Evolutionary conservation across 1,139 yeast species (phyloP).

Genomic region (Debaryomyces sp.): DNA sequence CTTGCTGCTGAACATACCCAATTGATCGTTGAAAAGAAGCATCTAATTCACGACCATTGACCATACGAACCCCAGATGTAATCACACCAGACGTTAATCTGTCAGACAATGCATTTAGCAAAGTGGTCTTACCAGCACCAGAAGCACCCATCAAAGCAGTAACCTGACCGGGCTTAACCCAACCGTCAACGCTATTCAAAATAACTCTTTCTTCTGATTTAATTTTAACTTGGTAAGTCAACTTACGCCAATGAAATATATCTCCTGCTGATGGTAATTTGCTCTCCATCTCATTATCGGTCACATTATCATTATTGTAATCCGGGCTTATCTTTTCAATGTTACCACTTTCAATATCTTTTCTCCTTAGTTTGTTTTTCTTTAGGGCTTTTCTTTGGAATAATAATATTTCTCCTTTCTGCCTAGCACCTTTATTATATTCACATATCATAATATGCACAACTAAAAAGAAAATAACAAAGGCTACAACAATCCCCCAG

Average conservation of each 20-base stretch:
- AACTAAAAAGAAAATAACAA: constrained; percentile 53
- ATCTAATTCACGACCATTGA: constrained; percentile 70
- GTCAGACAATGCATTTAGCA: constrained; percentile 70
- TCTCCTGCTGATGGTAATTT: neutral
- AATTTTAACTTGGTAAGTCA: constrained; percentile 45
- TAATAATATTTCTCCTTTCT: constrained; percentile 79
- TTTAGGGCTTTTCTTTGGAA: constrained; percentile 43
- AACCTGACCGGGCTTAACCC: constrained; percentile 66
- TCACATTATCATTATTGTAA: neutral
- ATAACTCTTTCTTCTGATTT: constrained; percentile 63
- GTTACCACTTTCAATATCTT: neutral
- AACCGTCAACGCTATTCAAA: constrained; percentile 72
- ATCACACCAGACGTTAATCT: constrained; percentile 80
- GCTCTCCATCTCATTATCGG: neutral
- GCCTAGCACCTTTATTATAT: constrained; percentile 70
- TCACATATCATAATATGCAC: constrained; percentile 62
- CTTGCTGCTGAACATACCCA: constrained; percentile 85
- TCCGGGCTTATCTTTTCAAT: neutral
- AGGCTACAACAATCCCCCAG: constrained; percentile 68
- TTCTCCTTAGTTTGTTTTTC: constrained; percentile 18
- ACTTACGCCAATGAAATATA: neutral
- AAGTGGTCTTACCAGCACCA: constrained; percentile 87
- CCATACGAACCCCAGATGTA: constrained; percentile 68
- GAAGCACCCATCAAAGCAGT: constrained; percentile 75
- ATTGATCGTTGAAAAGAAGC: constrained; percentile 77